These are phyloP conservation scores for Metarhizium humberi DNA, from an alignment of 2,329 filamentous ascomycete species.

Conservation along the genomic window DNA sequence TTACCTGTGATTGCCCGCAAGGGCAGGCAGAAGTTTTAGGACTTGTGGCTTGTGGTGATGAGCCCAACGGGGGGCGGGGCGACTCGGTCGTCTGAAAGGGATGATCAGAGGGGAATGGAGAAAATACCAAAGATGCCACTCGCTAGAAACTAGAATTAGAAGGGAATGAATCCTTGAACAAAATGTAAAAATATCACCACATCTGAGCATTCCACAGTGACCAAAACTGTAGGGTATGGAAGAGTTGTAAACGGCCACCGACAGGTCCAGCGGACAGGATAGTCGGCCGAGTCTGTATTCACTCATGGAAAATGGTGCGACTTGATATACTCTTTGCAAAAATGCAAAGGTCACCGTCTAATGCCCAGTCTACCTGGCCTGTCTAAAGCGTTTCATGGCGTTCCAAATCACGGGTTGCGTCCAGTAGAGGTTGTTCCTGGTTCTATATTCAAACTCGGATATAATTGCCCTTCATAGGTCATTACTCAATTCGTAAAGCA, in stretches of 20 bases:
- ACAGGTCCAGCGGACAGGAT: too few relatives aligned
- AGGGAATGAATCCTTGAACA: conserved; percentile 15
- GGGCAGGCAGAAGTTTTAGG: not conserved
- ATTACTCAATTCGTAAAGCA: not conserved
- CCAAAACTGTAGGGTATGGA: too few relatives aligned
- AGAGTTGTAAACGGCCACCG: too few relatives aligned
- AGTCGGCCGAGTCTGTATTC: too few relatives aligned
- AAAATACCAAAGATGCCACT: conserved; percentile 29
- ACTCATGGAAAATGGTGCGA: too few relatives aligned
- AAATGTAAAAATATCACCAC: not conserved
- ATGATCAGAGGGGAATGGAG: conserved; percentile 16
- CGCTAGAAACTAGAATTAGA: conserved; percentile 26
- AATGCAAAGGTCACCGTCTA: too few relatives aligned
- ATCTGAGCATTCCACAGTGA: not conserved
- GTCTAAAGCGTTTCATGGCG: too few relatives aligned
- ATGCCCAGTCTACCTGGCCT: too few relatives aligned
- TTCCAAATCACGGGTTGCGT: too few relatives aligned
- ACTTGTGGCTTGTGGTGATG: not conserved
- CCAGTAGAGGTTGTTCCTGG: not conserved
- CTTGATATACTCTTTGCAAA: too few relatives aligned
- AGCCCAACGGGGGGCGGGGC: not conserved
- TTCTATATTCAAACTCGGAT: not conserved
- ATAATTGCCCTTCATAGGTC: not conserved
- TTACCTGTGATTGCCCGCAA: not conserved
- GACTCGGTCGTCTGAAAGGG: conserved; percentile 3